These are phyloP conservation scores for Sugiyamaella marilandica DNA, from an alignment of 805 yeast species.

Conservation along the genomic window DNA sequence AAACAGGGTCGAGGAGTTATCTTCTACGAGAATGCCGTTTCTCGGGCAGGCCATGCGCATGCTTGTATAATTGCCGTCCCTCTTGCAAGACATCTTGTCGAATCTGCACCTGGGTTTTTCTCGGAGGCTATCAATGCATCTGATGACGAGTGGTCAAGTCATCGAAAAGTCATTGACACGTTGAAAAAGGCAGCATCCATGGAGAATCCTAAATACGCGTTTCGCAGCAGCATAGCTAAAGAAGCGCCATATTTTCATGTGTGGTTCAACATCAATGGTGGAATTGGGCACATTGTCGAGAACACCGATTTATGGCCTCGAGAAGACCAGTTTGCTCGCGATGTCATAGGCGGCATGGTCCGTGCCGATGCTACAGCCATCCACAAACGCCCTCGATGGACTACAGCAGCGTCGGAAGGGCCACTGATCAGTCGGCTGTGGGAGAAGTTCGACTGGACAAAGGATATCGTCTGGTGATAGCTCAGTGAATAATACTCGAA, in stretches of 20 bases:
- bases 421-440: conserved; percentile 34
- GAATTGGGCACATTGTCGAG: conserved; percentile 49
- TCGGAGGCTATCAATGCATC: conserved; percentile 38
- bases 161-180: conserved; percentile 40
- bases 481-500: too few species aligned
- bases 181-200: conserved; percentile 21
- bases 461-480: not conserved
- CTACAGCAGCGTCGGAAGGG: conserved; percentile 27
- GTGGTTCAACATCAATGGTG: conserved; percentile 46
- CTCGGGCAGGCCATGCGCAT: conserved; percentile 31
- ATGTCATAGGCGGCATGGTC: conserved; percentile 44
- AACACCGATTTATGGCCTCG: conserved; percentile 40
- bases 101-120: conserved; percentile 39
- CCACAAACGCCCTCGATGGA: conserved; percentile 33
- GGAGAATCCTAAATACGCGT: conserved; percentile 23
- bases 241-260: conserved; percentile 50
- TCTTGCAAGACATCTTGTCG: conserved; percentile 33
- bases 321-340: conserved; percentile 43
- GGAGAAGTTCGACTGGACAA: conserved; percentile 35
- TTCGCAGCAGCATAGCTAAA: conserved; percentile 37
- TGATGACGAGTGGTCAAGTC: conserved; percentile 39
- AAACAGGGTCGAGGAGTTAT: conserved; percentile 35
- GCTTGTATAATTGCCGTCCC: conserved; percentile 44
- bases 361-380: conserved; percentile 36
- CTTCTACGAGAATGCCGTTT: conserved; percentile 43